Base-by-base conservation (phyloP, 495 filamentous ascomycete genomes). In the Parathielavia hyrcaniae region DNA sequence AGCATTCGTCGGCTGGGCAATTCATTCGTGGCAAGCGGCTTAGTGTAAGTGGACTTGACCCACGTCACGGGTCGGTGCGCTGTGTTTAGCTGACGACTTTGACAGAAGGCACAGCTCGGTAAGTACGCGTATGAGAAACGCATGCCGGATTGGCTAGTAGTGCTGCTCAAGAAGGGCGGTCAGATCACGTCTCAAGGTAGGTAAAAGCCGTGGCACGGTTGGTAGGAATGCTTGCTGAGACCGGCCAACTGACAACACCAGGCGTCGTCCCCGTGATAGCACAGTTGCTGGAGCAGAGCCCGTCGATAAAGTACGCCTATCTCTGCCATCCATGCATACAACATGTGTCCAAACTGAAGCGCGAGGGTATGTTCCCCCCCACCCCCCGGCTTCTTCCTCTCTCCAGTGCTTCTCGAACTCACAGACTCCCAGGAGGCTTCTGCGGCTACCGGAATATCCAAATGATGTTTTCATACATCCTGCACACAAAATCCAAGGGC, bases 361-460 rank as follows among this genome's bases (percentile, higher is more conserved):
- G 76, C 38, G 91, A 96, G 71, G 82, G 77, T 76, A 68, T 8
- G 40, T 30, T 19, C 40, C 23, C 19, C 20, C 19, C 26, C 26
- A 2, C 26, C 26, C 26, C 26, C 26, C 14, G 1, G 22, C 6
- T 5, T 4, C 39, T 13, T 1, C 39, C 12, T 1, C 10, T 8
- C 20, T 3, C 51, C 32, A 3, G 11, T 23, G 2, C 11, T 5
- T 4, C 1, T 6, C 5, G 3, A 16, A 17, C 4, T 20, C 7
- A 47, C 26, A 62, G n/a, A 52, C 20, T 20, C 26, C 9, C 11
- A 77, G 87, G 91, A 36, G 89, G 90, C 1, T 98, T 97, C 72
- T 98, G 93, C 71, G 93, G 93, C n/a, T 98, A 97, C 65, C 80
- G 93, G 11, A 98, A 96, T 69, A 96, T 97, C 41, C 93, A 98